These are phyloP conservation scores for Ganoderma leucocontextum DNA, from an alignment of 1,284 basidiomycete genomes.

Conservation along the genomic window DNA sequence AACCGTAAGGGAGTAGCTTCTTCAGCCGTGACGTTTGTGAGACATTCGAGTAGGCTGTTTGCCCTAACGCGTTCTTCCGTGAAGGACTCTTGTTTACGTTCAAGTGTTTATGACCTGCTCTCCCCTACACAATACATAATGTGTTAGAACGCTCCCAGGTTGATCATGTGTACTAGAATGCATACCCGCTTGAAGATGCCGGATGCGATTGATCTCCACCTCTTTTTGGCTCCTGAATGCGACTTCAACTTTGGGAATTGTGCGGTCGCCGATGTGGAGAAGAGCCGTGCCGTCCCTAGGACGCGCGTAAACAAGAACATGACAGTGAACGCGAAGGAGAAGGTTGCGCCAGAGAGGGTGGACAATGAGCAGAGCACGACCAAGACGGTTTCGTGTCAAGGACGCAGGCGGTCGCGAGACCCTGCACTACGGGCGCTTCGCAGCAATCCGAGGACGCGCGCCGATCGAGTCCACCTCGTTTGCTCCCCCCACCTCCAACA, in stretches of 20 bases:
- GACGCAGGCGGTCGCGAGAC: conserved; percentile 1
- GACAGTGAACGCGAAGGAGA: conserved; percentile 1
- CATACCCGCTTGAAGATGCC: conserved; percentile 83
- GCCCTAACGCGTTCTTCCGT: conserved; percentile 70
- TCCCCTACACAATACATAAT: conserved; percentile 54
- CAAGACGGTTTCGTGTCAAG: conserved; percentile 2
- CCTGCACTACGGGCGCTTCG: conserved; percentile 10
- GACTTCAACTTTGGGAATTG: conserved; percentile 72
- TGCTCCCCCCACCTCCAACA: conserved; percentile 35
- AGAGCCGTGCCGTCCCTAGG: conserved; percentile 42
- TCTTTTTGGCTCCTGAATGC: conserved; percentile 83
- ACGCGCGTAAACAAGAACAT: conserved; percentile 38
- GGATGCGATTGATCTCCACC: conserved; percentile 75
- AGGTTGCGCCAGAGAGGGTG: neutral
- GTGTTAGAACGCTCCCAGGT: conserved; percentile 6
- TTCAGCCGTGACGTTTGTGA: conserved; percentile 72
- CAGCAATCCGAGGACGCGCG: neutral
- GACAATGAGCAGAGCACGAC: conserved; percentile 1
- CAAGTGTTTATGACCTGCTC: conserved; percentile 74
- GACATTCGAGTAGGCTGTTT: conserved; percentile 69
- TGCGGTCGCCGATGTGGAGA: conserved; percentile 44
- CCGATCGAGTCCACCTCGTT: conserved; percentile 17
- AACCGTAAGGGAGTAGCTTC: conserved; percentile 75
- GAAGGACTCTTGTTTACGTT: conserved; percentile 72
- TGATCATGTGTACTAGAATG: conserved; percentile 22